phyloP scores from a whole-genome alignment of 108 stramenopile species.

The Parietichytrium sp. region DNA sequence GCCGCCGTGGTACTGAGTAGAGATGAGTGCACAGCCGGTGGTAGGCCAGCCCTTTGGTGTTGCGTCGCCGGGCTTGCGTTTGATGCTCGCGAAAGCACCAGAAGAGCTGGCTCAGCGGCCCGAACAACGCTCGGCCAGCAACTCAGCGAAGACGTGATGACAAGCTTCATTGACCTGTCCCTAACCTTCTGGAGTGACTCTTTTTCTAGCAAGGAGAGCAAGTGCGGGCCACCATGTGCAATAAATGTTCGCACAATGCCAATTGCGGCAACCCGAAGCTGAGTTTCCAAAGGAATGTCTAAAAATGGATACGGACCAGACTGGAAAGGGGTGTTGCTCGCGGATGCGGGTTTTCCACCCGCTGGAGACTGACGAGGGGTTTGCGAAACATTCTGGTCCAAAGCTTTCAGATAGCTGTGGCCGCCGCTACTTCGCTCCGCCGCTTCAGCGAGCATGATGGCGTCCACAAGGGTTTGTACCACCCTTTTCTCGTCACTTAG shows the following conservation, averaged over 20 bases:
- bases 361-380: too few species aligned
- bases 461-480: neutral
- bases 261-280: slow-evolving; percentile 1
- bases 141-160: slow-evolving; percentile 19
- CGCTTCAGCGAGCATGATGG: slow-evolving; percentile 9
- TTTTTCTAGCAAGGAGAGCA: neutral
- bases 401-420: neutral
- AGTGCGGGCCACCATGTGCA: neutral
- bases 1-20: too few species aligned
- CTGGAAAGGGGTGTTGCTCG: too few species aligned
- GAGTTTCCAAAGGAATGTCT: neutral
- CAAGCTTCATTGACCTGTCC: slow-evolving; percentile 3
- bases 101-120: too few species aligned
- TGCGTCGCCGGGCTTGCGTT: too few species aligned
- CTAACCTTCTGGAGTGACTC: neutral
- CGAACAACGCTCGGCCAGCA: slow-evolving; percentile 14
- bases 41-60: too few species aligned
- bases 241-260: neutral
- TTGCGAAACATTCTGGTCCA: slow-evolving; percentile 11
- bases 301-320: neutral
- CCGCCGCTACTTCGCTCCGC: neutral
- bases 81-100: too few species aligned
- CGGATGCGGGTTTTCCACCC: too few species aligned
- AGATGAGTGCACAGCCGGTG: too few species aligned
- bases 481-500: neutral